Evolutionary conservation across 768 basidiomycete species (phyloP), one percentile per base, ranked within the genome.

Genomic region (Strobilomyces confusus): DNA sequence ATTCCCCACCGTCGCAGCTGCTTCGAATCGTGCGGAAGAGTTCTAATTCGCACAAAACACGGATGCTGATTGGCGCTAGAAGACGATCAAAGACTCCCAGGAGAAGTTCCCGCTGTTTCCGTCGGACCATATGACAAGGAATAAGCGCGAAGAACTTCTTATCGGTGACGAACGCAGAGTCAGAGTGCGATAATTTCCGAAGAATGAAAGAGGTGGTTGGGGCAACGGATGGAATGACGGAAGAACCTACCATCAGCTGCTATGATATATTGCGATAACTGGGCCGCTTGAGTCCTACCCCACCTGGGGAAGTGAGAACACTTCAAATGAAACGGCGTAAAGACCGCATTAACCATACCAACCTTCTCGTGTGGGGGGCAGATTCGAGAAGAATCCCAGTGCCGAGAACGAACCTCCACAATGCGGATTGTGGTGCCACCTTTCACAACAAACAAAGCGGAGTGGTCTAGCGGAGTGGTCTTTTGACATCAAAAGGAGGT

Each of bases 401-500:
- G 43, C 60, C 59, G 36, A 51, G 49, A 51, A 42, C 37, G 49
- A 56, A 53, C 33, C 42, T 58, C 64, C 66, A 63, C 56, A 54
- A 52, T 41, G 40, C 44, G 40, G 44, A 51, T 25, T 59, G 51
- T 52, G 47, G 49, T 57, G 44, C 44, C 53, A 66, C 62, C 60
- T 57, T 66, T 64, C 66, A 64, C 67, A 66, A 66, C 62, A 69
- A 67, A 68, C 66, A 67, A 67, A 54, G 58, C 54, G 55, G 58
- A 54, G 59, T 48, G 42, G 50, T 44, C 23, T 51, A 54, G 58
- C 54, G 55, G 58, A 54, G 59, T 48, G 42, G 50, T 44, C 23
- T 51, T 44, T 56, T 4, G 54, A 60, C 44, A 47, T 66, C 58
- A 67, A 64, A 67, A 66, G 56, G 54, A 55, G 45, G 51, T 44